Evolutionary conservation across 2,329 filamentous ascomycete genomes (phyloP).

Genomic region (Curvularia spicifera): DNA sequence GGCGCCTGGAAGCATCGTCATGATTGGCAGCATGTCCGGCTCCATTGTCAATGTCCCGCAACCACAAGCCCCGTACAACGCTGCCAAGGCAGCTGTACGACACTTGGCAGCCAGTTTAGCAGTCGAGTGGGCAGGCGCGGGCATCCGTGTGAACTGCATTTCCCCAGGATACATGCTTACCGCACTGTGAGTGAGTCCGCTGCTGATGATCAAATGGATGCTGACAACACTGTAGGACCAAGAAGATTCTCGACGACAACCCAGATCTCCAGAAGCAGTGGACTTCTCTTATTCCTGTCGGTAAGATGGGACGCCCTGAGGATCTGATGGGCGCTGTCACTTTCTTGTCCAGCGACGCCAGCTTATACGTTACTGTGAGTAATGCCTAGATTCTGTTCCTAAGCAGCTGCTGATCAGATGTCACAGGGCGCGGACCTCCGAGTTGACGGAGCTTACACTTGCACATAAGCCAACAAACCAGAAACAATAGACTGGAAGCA

Average conservation of each 20-base stretch:
- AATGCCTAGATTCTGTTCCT: background rate
- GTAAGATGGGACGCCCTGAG: conserved; percentile 89
- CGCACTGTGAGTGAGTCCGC: conserved; percentile 69
- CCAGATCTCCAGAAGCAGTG: conserved; percentile 88
- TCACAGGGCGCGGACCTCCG: conserved; percentile 71
- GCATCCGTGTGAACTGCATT: conserved; percentile 94
- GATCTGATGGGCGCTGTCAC: conserved; percentile 94
- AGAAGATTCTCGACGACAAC: conserved; percentile 93
- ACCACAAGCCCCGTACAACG: conserved; percentile 91
- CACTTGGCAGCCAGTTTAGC: conserved; percentile 87
- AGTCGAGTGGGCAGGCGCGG: conserved; percentile 88
- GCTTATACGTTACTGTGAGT: conserved; percentile 48
- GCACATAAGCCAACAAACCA: conserved; percentile 59
- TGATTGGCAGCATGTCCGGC: conserved; percentile 95
- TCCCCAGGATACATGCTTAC: conserved; percentile 97
- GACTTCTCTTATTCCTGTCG: conserved; percentile 89
- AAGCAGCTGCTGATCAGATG: conserved; percentile 34
- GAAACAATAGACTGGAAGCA: background rate
- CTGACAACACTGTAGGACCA: conserved; percentile 65
- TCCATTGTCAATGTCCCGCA: conserved; percentile 94
- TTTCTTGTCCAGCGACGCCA: conserved; percentile 81
- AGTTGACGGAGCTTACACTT: conserved; percentile 88
- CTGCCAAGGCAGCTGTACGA: conserved; percentile 87
- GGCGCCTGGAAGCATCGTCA: conserved; percentile 81
- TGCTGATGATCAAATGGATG: background rate